phyloP scores from a whole-genome alignment of 129 eudicot genomes.

The Flaveria sonorensis region DNA sequence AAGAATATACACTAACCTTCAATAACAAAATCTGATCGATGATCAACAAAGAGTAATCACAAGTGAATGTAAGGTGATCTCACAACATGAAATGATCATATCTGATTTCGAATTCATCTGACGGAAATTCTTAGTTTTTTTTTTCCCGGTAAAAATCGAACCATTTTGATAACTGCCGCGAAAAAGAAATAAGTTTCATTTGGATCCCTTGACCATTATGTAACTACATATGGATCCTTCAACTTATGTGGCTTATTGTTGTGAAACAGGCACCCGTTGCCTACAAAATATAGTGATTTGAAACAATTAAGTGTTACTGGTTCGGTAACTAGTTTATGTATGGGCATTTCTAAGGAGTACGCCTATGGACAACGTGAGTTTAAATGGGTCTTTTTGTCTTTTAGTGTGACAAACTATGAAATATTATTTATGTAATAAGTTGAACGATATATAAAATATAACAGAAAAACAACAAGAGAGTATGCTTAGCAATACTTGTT shows the following conservation, averaged over 20 bases:
- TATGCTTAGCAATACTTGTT: no score
- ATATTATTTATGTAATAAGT: no score
- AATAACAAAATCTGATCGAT: not conserved
- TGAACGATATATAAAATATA: no score
- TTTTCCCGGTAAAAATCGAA: not conserved
- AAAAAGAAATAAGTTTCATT: not conserved
- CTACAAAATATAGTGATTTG: no score
- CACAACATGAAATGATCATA: not conserved
- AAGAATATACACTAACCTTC: conserved; percentile 1
- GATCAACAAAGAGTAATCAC: not conserved
- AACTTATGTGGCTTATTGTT: not conserved
- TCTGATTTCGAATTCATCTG: not conserved
- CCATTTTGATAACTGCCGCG: conserved; percentile 30
- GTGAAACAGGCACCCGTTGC: no score
- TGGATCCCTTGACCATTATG: not conserved
- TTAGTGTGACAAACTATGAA: no score
- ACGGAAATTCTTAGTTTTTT: not conserved
- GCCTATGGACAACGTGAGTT: no score
- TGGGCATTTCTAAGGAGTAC: no score
- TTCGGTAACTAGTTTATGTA: no score
- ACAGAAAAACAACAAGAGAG: no score
- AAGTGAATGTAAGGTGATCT: not conserved
- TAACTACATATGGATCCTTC: not conserved
- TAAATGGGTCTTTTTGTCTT: no score
- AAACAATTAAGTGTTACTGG: no score